Evolutionary conservation across 129 eudicot genomes (phyloP).

Genomic region (Ambrosia trifida): DNA sequence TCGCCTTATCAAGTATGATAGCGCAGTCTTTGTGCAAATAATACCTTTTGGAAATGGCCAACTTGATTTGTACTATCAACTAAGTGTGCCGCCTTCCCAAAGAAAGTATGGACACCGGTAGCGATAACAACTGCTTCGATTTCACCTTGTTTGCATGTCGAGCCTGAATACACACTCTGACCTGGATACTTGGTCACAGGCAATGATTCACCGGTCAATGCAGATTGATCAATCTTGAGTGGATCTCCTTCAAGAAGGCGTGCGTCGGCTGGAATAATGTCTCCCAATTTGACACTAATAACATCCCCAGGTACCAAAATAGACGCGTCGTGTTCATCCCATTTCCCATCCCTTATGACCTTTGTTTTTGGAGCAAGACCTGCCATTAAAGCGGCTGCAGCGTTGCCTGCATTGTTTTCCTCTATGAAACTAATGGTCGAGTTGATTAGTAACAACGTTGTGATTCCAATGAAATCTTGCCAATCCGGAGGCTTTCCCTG

Average conservation of each 20-base stretch:
- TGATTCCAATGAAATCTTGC: constrained; percentile 89
- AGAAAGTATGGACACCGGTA: constrained; percentile 86
- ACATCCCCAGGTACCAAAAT: constrained; percentile 84
- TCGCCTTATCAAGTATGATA: background rate
- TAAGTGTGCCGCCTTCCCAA: constrained; percentile 93
- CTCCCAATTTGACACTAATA: constrained; percentile 81
- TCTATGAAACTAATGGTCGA: constrained; percentile 88
- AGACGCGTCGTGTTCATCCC: constrained; percentile 82
- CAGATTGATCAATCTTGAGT: constrained; percentile 82
- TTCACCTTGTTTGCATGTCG: constrained; percentile 94
- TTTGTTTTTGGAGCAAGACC: constrained; percentile 93
- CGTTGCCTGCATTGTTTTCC: constrained; percentile 94
- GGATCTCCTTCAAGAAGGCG: constrained; percentile 93
- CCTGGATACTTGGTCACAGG: constrained; percentile 81
- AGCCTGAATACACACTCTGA: constrained; percentile 75
- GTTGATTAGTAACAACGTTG: constrained; percentile 63
- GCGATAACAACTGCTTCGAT: constrained; percentile 91
- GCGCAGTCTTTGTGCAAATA: background rate
- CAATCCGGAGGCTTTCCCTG: constrained; percentile 96
- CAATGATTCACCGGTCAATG: constrained; percentile 84
- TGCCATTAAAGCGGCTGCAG: constrained; percentile 90
- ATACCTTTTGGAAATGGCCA: constrained; percentile 91
- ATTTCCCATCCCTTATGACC: constrained; percentile 81
- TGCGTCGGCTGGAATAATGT: constrained; percentile 85
- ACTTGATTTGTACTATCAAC: constrained; percentile 90